Evolutionary conservation across 2,329 filamentous ascomycete genomes (phyloP).

Genomic region (Claviceps citrina): DNA sequence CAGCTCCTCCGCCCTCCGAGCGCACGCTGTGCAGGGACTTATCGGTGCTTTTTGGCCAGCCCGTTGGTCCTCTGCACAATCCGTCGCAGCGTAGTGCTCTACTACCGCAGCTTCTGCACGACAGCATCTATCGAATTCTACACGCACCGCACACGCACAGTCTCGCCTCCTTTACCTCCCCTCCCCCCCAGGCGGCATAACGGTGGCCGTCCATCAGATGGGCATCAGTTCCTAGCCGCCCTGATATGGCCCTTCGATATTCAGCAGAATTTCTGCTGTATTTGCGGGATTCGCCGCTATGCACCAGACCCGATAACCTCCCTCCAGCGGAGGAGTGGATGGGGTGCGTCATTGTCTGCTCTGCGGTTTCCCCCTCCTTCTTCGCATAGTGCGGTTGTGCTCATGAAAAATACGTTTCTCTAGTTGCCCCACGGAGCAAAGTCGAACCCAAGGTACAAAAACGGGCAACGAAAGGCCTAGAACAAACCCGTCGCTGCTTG

Average conservation of each 20-base stretch:
- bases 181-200: constrained; percentile 8
- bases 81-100: neutral
- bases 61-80: neutral
- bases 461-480: constrained; percentile 28
- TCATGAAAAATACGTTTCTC: neutral
- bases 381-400: neutral
- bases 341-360: constrained; percentile 45
- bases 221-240: constrained; percentile 19
- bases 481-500: constrained; percentile 28
- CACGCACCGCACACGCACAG: no score
- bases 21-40: neutral
- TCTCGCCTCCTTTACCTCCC: neutral
- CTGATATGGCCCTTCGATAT: constrained; percentile 49
- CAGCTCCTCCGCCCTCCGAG: neutral
- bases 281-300: constrained; percentile 69
- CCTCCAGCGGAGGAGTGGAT: constrained; percentile 91
- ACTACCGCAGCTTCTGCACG: neutral
- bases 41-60: neutral
- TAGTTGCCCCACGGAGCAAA: constrained; percentile 31
- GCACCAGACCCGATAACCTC: constrained; percentile 61
- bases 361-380: no score
- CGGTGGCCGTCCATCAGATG: constrained; percentile 18
- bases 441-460: constrained; percentile 28
- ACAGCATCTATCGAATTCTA: constrained; percentile 1
- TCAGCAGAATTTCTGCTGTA: constrained; percentile 59